Percentiles rank a stretch among this genome's conserved stretches.
Conservation (phyloP, 495 filamentous ascomycete species). For the Mycothermus thermophilus region DNA sequence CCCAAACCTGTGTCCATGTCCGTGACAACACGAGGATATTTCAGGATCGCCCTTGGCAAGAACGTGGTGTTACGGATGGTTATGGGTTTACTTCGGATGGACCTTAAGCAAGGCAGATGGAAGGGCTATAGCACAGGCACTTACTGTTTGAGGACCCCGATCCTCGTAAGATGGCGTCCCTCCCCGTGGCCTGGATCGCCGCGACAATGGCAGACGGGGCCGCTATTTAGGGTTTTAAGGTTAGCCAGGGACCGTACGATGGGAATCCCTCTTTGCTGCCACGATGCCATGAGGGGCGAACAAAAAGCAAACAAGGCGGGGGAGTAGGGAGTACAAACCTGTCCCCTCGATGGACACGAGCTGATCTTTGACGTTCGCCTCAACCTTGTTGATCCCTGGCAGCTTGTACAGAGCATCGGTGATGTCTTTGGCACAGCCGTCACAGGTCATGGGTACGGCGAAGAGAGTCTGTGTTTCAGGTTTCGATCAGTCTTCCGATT, state of each 20-base stretch:
- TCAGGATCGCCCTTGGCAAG: no score
- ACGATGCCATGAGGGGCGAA: no score
- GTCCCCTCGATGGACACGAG: constrained; percentile 57
- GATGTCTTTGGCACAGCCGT: constrained; percentile 72
- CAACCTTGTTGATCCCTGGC: constrained; percentile 54
- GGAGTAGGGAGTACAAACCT: constrained; percentile 27
- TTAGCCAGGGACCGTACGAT: constrained; percentile 3
- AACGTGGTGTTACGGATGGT: no score
- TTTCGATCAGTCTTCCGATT: constrained; percentile 11
- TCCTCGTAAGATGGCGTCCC: constrained; percentile 87
- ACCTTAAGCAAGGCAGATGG: not conserved
- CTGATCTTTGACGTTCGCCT: constrained; percentile 51
- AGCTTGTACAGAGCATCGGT: constrained; percentile 60
- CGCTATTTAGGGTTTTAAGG: constrained; percentile 26
- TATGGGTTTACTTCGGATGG: no score
- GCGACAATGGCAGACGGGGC: constrained; percentile 78
- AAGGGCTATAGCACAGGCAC: constrained; percentile 17
- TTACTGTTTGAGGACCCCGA: constrained; percentile 72
- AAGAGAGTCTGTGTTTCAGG: constrained; percentile 66
- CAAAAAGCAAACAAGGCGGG: no score
- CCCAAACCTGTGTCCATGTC: no score
- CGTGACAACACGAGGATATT: not conserved
- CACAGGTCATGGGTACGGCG: constrained; percentile 85
- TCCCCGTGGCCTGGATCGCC: constrained; percentile 77
- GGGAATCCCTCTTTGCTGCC: not conserved